phyloP scores from a whole-genome alignment of 208 protist species.

The Kentomonas sorsogonicus region DNA sequence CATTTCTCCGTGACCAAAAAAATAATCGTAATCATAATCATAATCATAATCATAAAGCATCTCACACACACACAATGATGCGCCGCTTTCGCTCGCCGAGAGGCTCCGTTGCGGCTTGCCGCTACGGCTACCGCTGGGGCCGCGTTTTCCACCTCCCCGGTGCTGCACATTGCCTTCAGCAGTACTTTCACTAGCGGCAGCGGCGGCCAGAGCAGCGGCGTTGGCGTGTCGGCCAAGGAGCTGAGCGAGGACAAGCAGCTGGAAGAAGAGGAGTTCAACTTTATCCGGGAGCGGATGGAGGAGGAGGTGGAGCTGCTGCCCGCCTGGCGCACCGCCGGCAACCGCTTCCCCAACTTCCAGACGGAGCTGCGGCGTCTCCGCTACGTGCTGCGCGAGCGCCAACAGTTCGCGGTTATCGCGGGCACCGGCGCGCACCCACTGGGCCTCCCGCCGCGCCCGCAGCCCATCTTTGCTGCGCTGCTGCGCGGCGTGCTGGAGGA shows the following conservation, averaged over 20 bases:
- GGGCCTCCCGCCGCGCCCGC: not conserved
- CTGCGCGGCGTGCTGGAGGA: slow-evolving; percentile 53
- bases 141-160: too few species aligned
- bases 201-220: not conserved
- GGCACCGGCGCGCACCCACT: not conserved
- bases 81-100: too few species aligned
- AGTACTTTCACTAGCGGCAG: not conserved
- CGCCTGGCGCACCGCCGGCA: slow-evolving; percentile 35
- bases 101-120: too few species aligned
- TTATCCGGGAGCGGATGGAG: slow-evolving; percentile 22
- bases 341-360: slow-evolving; percentile 58
- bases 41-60: too few species aligned
- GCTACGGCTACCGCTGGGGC: too few species aligned
- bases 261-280: slow-evolving; percentile 75
- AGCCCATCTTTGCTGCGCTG: slow-evolving; percentile 7
- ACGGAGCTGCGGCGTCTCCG: slow-evolving; percentile 52
- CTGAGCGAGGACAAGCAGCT: slow-evolving; percentile 45
- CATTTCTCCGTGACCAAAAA: too few species aligned
- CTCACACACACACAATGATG: too few species aligned
- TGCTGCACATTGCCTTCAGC: too few species aligned
- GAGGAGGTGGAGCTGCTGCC: slow-evolving; percentile 53
- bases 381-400: slow-evolving; percentile 41
- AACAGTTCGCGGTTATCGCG: not conserved
- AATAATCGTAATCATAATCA: too few species aligned
- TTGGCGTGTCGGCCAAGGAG: slow-evolving; percentile 20